Evolutionary conservation across 2,329 filamentous ascomycete genomes (phyloP).

Genomic region (Diaporthe citri): DNA sequence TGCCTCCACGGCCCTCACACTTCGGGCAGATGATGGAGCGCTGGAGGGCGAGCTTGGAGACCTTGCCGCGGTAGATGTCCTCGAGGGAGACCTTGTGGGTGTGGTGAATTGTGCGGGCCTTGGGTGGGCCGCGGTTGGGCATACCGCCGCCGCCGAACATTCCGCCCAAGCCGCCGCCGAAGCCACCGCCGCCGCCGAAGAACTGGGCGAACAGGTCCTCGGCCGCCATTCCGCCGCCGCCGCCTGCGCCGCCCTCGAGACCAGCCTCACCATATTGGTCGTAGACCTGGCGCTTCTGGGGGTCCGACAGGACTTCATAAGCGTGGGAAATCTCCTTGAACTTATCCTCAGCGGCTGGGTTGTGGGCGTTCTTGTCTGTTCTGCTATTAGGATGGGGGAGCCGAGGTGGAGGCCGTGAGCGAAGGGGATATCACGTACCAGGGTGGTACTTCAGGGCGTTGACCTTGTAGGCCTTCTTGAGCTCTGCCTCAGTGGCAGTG

Average conservation of each 20-base stretch:
- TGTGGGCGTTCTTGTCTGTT: slow-evolving; percentile 94
- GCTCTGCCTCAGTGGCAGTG: slow-evolving; percentile 83
- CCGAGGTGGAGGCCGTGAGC: background rate
- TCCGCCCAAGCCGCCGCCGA: slow-evolving; percentile 79
- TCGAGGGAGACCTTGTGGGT: slow-evolving; percentile 98
- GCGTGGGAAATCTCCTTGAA: slow-evolving; percentile 98
- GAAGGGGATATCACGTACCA: slow-evolving; percentile 65
- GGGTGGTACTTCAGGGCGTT: slow-evolving; percentile 87
- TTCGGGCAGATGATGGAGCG: slow-evolving; percentile 97
- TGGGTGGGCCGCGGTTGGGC: slow-evolving; percentile 82
- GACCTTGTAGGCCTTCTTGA: slow-evolving; percentile 92
- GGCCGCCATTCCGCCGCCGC: slow-evolving; percentile 87
- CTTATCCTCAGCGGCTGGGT: slow-evolving; percentile 93
- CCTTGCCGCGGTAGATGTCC: slow-evolving; percentile 97
- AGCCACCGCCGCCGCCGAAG: slow-evolving; percentile 80
- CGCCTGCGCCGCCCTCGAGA: slow-evolving; percentile 86
- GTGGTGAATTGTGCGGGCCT: slow-evolving; percentile 97
- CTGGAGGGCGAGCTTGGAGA: slow-evolving; percentile 96
- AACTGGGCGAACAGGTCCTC: slow-evolving; percentile 98
- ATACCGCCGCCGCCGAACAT: slow-evolving; percentile 85
- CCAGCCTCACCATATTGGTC: slow-evolving; percentile 99
- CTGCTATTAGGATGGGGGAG: slow-evolving; percentile 38
- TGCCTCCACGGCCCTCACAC: slow-evolving; percentile 94
- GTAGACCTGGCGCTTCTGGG: slow-evolving; percentile 91
- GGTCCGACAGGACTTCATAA: slow-evolving; percentile 93